Conservation (phyloP, 148 eudicot species). For the Simmondsia chinensis region DNA sequence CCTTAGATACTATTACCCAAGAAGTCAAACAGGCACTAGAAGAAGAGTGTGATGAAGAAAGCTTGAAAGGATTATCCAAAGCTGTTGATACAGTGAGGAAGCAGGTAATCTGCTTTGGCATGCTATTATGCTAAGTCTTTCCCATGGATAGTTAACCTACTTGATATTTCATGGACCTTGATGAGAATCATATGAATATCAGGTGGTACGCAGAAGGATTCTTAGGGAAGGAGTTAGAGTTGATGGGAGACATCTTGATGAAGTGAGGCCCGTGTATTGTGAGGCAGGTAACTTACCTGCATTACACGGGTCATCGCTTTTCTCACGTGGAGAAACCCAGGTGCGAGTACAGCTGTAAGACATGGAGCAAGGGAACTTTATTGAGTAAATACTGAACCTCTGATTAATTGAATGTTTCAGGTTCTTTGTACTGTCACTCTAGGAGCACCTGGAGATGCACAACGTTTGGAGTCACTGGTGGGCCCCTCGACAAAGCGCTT, state of each 20-base stretch:
- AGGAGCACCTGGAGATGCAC: conserved; percentile 96
- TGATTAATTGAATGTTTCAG: conserved; percentile 41
- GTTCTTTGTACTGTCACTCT: conserved; percentile 92
- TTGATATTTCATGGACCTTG: too few species aligned
- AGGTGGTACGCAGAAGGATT: conserved; percentile 89
- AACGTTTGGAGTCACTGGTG: conserved; percentile 64
- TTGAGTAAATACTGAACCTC: too few species aligned
- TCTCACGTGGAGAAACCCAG: conserved; percentile 96
- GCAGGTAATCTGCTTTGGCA: conserved; percentile 35
- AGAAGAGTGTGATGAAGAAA: conserved; percentile 88
- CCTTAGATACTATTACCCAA: conserved; percentile 71
- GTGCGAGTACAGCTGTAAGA: conserved; percentile 17
- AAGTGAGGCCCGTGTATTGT: conserved; percentile 86
- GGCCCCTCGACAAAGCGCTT: conserved; percentile 85
- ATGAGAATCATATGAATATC: conserved; percentile 6
- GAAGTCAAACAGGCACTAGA: conserved; percentile 64
- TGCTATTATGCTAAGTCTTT: background rate
- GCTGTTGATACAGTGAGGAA: conserved; percentile 94
- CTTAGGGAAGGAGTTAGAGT: conserved; percentile 72
- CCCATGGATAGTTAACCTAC: too few species aligned
- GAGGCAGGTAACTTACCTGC: conserved; percentile 80
- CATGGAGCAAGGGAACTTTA: too few species aligned
- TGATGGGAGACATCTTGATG: conserved; percentile 87
- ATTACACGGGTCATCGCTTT: conserved; percentile 85
- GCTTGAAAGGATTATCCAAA: conserved; percentile 63